phyloP scores from a whole-genome alignment of 139 green algal genomes.

The Picochlorum costavermella region DNA sequence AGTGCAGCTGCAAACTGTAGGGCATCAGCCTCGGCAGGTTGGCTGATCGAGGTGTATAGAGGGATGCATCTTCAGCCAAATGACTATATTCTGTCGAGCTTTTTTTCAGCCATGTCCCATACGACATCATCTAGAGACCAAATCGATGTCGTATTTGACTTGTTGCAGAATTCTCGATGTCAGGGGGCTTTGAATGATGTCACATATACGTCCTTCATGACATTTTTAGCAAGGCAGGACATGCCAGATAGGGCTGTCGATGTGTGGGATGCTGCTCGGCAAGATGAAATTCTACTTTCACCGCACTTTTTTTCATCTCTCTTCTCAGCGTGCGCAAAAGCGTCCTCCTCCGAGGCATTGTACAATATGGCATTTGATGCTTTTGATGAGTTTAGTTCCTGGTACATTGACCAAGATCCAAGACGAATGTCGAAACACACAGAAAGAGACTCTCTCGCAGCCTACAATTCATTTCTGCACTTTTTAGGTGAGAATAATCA shows the following conservation, averaged over 20 bases:
- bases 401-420: constrained; percentile 9
- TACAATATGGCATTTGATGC: constrained; percentile 18
- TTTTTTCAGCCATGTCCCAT: constrained; percentile 32
- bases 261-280: constrained; percentile 34
- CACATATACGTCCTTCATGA: constrained; percentile 28
- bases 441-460: constrained; percentile 17
- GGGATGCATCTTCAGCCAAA: constrained; percentile 32
- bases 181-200: constrained; percentile 6
- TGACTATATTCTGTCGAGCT: constrained; percentile 32
- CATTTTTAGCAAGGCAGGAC: constrained; percentile 21
- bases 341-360: constrained; percentile 24
- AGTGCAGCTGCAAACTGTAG: constrained; percentile 10
- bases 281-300: constrained; percentile 23
- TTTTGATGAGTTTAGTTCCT: constrained; percentile 14
- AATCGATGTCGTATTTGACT: constrained; percentile 29
- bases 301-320: constrained; percentile 36
- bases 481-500: constrained; percentile 18
- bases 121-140: constrained; percentile 21
- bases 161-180: constrained; percentile 12
- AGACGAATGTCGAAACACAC: not conserved
- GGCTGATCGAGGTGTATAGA: constrained; percentile 19
- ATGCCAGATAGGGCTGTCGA: constrained; percentile 31
- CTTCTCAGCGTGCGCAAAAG: constrained; percentile 29
- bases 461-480: constrained; percentile 47
- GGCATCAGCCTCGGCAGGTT: constrained; percentile 4